Conservation (phyloP, 345 rosid genomes). For the Citrus sp. region DNA sequence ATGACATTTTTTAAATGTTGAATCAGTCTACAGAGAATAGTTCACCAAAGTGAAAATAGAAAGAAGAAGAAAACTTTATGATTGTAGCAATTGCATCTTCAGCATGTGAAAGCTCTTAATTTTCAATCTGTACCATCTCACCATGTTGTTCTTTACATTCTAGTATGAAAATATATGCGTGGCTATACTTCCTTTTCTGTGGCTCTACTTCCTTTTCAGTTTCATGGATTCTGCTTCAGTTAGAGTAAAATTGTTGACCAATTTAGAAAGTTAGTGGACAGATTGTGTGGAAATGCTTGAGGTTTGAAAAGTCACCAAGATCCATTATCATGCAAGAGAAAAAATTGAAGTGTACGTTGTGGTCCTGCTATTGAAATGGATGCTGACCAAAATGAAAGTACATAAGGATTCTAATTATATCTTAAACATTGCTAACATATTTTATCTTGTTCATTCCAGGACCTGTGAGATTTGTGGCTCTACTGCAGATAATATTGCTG, state of each 20-base stretch:
- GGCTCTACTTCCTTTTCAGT: background rate
- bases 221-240: background rate
- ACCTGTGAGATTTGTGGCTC: constrained; percentile 66
- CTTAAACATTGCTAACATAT: background rate
- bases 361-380: background rate
- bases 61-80: background rate
- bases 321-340: background rate
- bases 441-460: constrained; percentile 26
- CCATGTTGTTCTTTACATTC: background rate
- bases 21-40: background rate
- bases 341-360: background rate
- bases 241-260: background rate
- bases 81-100: background rate
- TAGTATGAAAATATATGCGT: background rate
- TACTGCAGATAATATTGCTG: constrained; percentile 44
- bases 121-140: background rate
- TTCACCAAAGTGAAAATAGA: background rate
- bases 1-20: background rate
- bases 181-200: background rate
- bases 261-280: background rate
- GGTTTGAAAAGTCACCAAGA: background rate
- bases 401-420: background rate
- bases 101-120: background rate
- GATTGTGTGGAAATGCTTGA: background rate
- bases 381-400: background rate